phyloP scores from a whole-genome alignment of 129 eudicot genomes.

The Tanacetum coccineum region DNA sequence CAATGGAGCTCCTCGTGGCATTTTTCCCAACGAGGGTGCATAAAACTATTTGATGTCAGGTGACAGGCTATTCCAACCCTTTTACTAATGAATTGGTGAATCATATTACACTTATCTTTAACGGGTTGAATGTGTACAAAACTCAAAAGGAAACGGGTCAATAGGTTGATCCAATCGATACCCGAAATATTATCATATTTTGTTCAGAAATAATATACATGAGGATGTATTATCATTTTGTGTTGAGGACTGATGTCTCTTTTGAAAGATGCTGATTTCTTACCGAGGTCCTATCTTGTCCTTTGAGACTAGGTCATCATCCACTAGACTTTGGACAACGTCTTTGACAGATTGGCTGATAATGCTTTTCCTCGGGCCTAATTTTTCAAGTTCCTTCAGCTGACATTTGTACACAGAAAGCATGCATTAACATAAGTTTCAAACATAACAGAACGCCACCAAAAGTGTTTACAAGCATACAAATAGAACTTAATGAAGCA shows the following conservation, averaged over 20 bases:
- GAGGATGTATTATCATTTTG: neutral
- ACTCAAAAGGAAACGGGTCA: constrained; percentile 96
- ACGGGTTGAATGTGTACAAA: too few relatives aligned
- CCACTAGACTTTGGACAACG: constrained; percentile 85
- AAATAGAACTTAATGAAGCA: neutral
- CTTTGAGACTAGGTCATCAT: constrained; percentile 88
- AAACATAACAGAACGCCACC: neutral
- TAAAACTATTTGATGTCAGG: too few relatives aligned
- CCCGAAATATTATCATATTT: constrained; percentile 36
- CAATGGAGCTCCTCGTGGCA: too few relatives aligned
- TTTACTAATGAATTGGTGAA: too few relatives aligned
- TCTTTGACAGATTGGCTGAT: constrained; percentile 93
- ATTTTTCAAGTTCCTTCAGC: constrained; percentile 98
- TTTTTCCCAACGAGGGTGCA: too few relatives aligned
- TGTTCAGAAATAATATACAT: constrained; percentile 13
- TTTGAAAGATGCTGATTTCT: constrained; percentile 15
- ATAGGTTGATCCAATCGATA: too few relatives aligned
- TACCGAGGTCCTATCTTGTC: constrained; percentile 97
- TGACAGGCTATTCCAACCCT: too few relatives aligned
- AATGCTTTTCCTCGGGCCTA: constrained; percentile 94
- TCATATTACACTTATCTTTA: too few relatives aligned
- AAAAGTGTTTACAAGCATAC: neutral
- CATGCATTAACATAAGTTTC: constrained; percentile 9
- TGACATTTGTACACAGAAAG: constrained; percentile 29
- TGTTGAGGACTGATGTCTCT: neutral